Evolutionary conservation across 306 rosid genomes (phyloP), one percentile per base, ranked within the genome.

Genomic region (Hippophae rhamnoides): DNA sequence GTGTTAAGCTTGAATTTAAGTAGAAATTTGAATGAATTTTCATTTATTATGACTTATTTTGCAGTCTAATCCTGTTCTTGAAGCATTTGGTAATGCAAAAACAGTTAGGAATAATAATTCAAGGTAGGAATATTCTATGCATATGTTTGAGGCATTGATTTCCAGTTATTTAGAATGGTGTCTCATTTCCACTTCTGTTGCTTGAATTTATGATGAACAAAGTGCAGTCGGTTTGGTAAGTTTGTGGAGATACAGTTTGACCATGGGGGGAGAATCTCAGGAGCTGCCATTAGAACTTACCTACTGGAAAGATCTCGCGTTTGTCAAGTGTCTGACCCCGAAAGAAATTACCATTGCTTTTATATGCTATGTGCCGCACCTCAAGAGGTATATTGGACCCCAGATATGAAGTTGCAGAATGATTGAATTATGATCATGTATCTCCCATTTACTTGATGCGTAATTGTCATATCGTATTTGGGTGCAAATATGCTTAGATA

Each of bases 291-390:
- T 69, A 87, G 90, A 81, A 90, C 94, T 52, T 90, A 90, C 81
- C 84, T 90, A 67, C 69, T 90, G 69, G 97, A 90, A 74, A 67
- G 85, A 54, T 90, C 97, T 5, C 95, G 97, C 49, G 97, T 90
- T 62, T 90, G 97, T 82, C 97, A 90, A 87, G 83, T 90, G 50
- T 90, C 97, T 68, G 94, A 90, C 72, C 97, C 97, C 8, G 97
- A 90, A 84, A 75, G 97, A 74, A 90, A 90, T 69, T 90, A 90
- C 76, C 97, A 90, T 86, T 90, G 97, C 77, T 90, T 90, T 81
- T 90, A 90, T 71, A 90, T 90, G 97, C 90, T 90, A 66, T 90
- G 97, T 76, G 81, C 97, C 68, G 97, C 94, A 67, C 89, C 97
- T 42, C 3, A 75, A 66, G 94, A 86, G 94, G 97, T 86, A 61